Base-by-base conservation (phyloP, 1,284 basidiomycete species). In the Limonomyces culmigenus region DNA sequence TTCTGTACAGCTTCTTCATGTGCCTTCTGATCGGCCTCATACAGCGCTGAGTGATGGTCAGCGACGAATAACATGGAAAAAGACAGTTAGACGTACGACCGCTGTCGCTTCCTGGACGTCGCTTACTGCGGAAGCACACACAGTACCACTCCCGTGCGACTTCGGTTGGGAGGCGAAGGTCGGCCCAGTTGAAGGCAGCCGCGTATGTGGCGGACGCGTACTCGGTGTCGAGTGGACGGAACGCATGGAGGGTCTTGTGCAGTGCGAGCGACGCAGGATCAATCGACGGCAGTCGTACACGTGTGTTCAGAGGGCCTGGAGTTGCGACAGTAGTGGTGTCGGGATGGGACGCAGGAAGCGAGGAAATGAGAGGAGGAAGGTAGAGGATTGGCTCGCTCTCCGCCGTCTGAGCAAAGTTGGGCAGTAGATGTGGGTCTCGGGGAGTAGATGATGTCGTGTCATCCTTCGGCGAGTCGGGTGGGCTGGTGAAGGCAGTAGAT, bases 1-100 rank as follows among this genome's bases (percentile, higher is more conserved):
- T 84, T 86, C 25, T 63, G 62, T 17, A 93, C 70, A 0, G 89
- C 89, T 54, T 95, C 89, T 56, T 89, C 84, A 50, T 93, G 89
- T 1, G 89, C 89, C 33, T 67, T 60, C 45, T 67, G 67, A 53
- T 95, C 89, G 5, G 86, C 86, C 38, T 78, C 74, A 55, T 92
- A 91, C 3, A 95, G 65, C 0, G 72, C 81, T 84, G 42, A 37
- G 21, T 23, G 25, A 34, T 27, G 12, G 42, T 33, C 32, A 12
- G n/a, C 31, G 5, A 36, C 23, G 20, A 11, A 32, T 8, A 19
- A 20, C 16, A 5, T 29, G 36, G 27, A 14, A 30, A 3, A 32
- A 10, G 49, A 34, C 23, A 39, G 41, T 6, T 43, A 45, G 20
- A 65, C 76, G 54, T 46, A 85, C 79, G 59, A 43, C 58, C 62